Evolutionary conservation across 176 grass and related monocot species (phyloP).

Genomic region (Aegilops sharonensis): DNA sequence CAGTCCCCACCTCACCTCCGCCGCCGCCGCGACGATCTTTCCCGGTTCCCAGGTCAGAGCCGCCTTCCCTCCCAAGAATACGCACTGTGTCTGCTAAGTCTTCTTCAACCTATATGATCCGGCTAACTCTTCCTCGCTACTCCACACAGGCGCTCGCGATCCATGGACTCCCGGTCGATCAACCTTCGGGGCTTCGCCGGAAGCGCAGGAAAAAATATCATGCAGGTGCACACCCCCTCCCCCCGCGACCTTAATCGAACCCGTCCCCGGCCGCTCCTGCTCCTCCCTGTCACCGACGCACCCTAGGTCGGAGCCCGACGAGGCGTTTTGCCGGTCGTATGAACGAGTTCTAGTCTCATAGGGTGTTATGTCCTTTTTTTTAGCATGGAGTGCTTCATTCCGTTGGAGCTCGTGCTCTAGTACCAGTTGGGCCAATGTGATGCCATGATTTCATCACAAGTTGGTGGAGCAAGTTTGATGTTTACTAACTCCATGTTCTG

Average conservation of each 20-base stretch:
- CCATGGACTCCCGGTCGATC: constrained; percentile 72
- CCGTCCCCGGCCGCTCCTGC: neutral
- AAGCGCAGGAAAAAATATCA: constrained; percentile 84
- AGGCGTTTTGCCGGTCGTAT: neutral
- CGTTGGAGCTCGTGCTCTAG: constrained; percentile 3
- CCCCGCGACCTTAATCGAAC: neutral
- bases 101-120: neutral
- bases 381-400: neutral
- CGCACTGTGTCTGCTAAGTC: neutral
- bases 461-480: neutral
- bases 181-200: constrained; percentile 84
- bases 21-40: neutral
- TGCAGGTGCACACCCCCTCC: constrained; percentile 46
- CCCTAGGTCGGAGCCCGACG: neutral
- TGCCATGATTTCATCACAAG: neutral
- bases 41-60: neutral
- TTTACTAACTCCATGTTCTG: neutral
- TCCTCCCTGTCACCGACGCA: neutral
- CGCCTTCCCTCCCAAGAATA: neutral
- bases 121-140: neutral
- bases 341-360: neutral
- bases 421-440: neutral
- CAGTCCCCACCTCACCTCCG: neutral
- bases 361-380: neutral
- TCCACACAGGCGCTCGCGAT: constrained; percentile 12